These are phyloP conservation scores for Bryum argenteum DNA, from an alignment of 225 moss, liverwort and hornwort species.

Conservation along the genomic window DNA sequence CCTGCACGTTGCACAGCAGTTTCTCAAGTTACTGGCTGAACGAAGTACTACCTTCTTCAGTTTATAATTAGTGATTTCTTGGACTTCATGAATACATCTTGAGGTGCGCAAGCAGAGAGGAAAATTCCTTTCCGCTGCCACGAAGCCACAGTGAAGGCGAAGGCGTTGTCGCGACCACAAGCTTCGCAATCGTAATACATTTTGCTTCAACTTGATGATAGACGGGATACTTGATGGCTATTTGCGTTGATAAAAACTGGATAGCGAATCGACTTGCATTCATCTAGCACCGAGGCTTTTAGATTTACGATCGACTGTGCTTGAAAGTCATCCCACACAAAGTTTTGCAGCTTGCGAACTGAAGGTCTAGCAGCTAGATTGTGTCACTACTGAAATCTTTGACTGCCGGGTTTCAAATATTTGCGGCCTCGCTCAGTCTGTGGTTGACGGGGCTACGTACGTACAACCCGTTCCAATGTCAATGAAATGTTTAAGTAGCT, in stretches of 20 bases:
- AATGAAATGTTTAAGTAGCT: slow-evolving; percentile 8
- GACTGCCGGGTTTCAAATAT: not conserved
- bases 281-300: not conserved
- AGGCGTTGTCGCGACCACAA: not conserved
- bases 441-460: not conserved
- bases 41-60: not conserved
- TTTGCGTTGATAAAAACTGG: not conserved
- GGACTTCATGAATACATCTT: slow-evolving; percentile 2
- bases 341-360: not conserved
- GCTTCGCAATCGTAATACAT: not conserved
- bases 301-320: not conserved
- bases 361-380: slow-evolving; percentile 1
- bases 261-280: not conserved
- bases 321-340: not conserved
- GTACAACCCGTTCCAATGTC: not conserved
- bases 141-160: not conserved
- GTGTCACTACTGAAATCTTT: not conserved
- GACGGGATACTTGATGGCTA: not conserved
- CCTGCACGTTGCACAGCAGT: slow-evolving; percentile 37
- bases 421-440: not conserved
- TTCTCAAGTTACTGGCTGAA: slow-evolving; percentile 20
- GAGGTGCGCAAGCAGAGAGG: not conserved
- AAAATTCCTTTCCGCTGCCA: slow-evolving; percentile 3
- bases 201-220: not conserved
- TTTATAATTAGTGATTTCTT: not conserved